Evolutionary conservation across 768 basidiomycete genomes (phyloP), one percentile per base, ranked within the genome.

Genomic region (Cyclocybe cylindracea): DNA sequence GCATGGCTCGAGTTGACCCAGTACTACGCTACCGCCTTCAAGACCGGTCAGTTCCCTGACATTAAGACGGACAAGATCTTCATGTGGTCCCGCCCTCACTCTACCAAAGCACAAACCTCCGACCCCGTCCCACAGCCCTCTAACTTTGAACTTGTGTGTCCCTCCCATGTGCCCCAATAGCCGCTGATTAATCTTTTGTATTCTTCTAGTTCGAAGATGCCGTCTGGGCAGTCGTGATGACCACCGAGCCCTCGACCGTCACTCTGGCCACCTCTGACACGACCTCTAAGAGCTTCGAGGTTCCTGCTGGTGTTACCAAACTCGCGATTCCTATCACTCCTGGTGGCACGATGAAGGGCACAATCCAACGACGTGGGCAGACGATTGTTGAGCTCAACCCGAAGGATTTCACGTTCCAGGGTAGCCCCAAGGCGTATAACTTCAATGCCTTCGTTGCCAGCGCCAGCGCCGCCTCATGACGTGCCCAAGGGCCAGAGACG

Each of bases 31-130:
- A 66, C 77, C 6, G 86, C 84, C 2, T 92, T 85, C 71, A 90
- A 90, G 72, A 86, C 78, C 5, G 89, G 89, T 11, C 55, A 61
- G 3, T 84, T 77, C 59, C 86, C 89, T 9, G 19, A 67, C 8
- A 74, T 89, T 44, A 68, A 76, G 13, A 74, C 82, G 57, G 87
- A 91, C 63, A 69, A 79, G 51, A 72, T 90, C 49, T 69, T 84
- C 55, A 78, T 90, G 70, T 89, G 85, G 84, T 77, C 83, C n/a
- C 75, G 90, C 14, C 80, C 86, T 5, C 86, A 86, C 58, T 75
- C 86, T 10, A 73, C 75, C 18, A 58, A 70, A 10, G 86, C 86
- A 1, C 65, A 65, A n/a, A 74, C 84, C 10, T 63, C 76, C 2
- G 85, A 89, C 61, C 65, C 76, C 1, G 73, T 86, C 32, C 77